Evolutionary conservation across 129 eudicot genomes (phyloP).

Genomic region (Chrysanthemum lavandulifolium): DNA sequence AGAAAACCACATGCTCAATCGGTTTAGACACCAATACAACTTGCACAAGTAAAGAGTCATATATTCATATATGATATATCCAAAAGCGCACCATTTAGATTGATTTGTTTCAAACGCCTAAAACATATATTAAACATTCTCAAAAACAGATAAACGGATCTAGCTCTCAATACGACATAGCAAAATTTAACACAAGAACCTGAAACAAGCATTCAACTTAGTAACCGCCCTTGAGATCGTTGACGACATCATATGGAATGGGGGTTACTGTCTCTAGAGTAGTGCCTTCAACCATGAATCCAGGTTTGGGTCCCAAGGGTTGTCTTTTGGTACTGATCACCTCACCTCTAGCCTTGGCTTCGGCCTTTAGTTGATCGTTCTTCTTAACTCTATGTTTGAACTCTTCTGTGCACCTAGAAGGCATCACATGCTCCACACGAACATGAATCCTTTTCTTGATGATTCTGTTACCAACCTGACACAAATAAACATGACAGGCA

Average conservation of each 20-base stretch:
- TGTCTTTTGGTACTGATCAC: constrained; percentile 70
- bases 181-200: too few species aligned
- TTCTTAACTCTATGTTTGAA: constrained; percentile 41
- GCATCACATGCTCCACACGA: constrained; percentile 62
- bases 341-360: too few species aligned
- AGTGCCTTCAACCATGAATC: constrained; percentile 72
- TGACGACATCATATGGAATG: constrained; percentile 24
- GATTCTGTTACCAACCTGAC: constrained; percentile 58
- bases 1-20: too few species aligned
- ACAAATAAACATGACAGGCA: neutral
- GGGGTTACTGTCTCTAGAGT: too few species aligned
- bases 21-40: too few species aligned
- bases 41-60: too few species aligned
- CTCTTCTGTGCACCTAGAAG: constrained; percentile 65
- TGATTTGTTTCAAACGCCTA: too few species aligned
- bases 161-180: too few species aligned
- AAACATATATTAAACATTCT: too few species aligned
- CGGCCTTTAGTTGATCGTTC: constrained; percentile 62
- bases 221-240: constrained; percentile 83
- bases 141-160: too few species aligned
- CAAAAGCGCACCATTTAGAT: too few species aligned
- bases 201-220: constrained; percentile 11
- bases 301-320: constrained; percentile 74
- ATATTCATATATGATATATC: too few species aligned
- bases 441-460: constrained; percentile 68